Evolutionary conservation across 306 rosid genomes (phyloP).

Genomic region (Medicago lupulina): DNA sequence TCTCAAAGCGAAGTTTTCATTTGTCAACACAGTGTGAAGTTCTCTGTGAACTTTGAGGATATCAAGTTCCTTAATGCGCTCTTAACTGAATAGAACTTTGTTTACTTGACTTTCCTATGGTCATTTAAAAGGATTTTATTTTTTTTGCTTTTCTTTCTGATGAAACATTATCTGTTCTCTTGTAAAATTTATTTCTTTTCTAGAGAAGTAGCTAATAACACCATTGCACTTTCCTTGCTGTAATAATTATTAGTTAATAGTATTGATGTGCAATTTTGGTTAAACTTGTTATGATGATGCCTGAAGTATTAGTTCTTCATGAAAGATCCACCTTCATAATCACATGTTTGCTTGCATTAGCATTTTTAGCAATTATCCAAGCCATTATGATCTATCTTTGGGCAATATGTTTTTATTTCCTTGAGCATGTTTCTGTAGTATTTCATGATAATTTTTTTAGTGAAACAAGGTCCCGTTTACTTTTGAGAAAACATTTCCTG

Average conservation of each 20-base stretch:
- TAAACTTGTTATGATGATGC: too few species aligned
- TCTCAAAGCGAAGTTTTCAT: constrained; percentile 18
- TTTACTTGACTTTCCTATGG: background rate
- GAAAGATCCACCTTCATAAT: too few species aligned
- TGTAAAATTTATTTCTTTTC: background rate
- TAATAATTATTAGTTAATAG: too few species aligned
- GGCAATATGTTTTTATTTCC: background rate
- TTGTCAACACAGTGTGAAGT: background rate
- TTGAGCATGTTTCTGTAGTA: background rate
- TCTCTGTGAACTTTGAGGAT: constrained; percentile 5
- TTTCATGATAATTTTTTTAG: background rate
- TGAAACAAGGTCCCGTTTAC: background rate
- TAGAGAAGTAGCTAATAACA: background rate
- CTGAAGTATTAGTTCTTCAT: too few species aligned
- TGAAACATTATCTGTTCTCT: background rate
- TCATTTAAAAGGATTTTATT: too few species aligned
- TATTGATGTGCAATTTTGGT: too few species aligned
- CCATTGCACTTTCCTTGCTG: background rate
- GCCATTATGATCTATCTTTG: background rate
- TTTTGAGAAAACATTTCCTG: background rate
- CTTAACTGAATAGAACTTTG: background rate
- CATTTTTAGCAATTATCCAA: too few species aligned
- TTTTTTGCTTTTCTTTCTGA: too few species aligned
- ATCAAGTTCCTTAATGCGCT: constrained; percentile 7
- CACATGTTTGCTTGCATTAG: too few species aligned